Percentiles rank a stretch among this genome's conserved stretches.
phyloP scores from a whole-genome alignment of 1,139 yeast species.

The Sugiyamaella neomexicana region DNA sequence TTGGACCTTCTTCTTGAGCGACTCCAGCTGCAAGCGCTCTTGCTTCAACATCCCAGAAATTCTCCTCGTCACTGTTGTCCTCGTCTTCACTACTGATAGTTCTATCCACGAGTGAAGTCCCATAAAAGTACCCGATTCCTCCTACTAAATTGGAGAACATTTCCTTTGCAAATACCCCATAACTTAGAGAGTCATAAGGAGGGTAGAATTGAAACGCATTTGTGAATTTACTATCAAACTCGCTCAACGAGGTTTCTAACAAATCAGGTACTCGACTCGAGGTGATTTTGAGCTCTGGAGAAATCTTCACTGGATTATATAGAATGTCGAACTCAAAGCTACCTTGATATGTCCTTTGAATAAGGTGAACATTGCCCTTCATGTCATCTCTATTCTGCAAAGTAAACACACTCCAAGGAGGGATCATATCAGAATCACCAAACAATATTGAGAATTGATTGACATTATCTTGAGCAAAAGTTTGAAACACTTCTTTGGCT shows the following conservation, averaged over 20 bases:
- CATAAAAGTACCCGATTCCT: slow-evolving; percentile 85
- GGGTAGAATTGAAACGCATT: slow-evolving; percentile 53
- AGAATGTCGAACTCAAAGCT: slow-evolving; percentile 74
- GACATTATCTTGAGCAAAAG: slow-evolving; percentile 68
- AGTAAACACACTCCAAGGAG: slow-evolving; percentile 47
- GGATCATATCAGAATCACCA: slow-evolving; percentile 38
- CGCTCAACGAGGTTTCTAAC: slow-evolving; percentile 42
- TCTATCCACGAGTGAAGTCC: slow-evolving; percentile 84
- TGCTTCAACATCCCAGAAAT: slow-evolving; percentile 38
- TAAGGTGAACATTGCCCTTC: slow-evolving; percentile 74
- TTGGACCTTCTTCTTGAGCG: slow-evolving; percentile 37
- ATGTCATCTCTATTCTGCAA: slow-evolving; percentile 61
- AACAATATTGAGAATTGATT: slow-evolving; percentile 47
- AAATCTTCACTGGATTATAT: slow-evolving; percentile 51
- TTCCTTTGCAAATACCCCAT: slow-evolving; percentile 67
- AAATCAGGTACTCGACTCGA: slow-evolving; percentile 25
- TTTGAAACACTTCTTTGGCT: slow-evolving; percentile 72
- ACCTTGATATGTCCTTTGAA: slow-evolving; percentile 76
- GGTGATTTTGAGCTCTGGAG: slow-evolving; percentile 45
- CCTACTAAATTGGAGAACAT: slow-evolving; percentile 81
- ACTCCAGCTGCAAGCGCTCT: slow-evolving; percentile 26
- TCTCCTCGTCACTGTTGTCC: slow-evolving; percentile 45
- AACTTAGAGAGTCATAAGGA: slow-evolving; percentile 54
- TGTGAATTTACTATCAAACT: slow-evolving; percentile 58
- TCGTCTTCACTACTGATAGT: slow-evolving; percentile 54